Evolutionary conservation across 345 rosid species (phyloP), one percentile per base, ranked within the genome.

Genomic region (Pseudoturritis turrita): DNA sequence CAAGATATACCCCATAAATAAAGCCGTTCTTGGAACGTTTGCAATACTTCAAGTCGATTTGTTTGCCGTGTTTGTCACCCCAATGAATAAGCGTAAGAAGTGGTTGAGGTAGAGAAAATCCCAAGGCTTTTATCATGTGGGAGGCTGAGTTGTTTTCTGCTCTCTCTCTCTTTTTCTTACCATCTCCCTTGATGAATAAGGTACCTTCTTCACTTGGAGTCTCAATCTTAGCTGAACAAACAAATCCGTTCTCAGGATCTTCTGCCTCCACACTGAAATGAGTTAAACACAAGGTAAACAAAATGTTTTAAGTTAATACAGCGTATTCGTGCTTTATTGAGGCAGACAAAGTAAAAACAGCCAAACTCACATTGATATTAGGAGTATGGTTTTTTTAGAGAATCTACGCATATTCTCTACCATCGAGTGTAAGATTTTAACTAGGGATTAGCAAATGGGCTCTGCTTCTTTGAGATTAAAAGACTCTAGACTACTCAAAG

Each of bases 141-240:
- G 78, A 82, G 57, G 89, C 87, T 6, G 91, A 86, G 37, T 88
- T 85, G 61, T 70, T 83, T 62, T 89, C 84, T 22, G 91, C 87
- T 5, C 80, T 77, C 64, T 70, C 83, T 4, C 77, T 73, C 68
- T 79, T 75, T 1, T 70, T 46, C 63, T 66, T 82, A 37, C 68
- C 77, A 3, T 84, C 87, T 69, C 87, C 91, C n/a, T 0, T 43
- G 57, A 79, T 83, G 19, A 8, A 47, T 10, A 81, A 53, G 19
- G 68, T 62, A 15, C 85, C 84, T 36, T 82, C 64, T 6, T 11
- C 40, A 10, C 76, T 79, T 26, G 77, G 70, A 45, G 83, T 76
- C 67, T 77, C 59, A 54, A 85, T 76, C 56, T 74, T 65, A 58
- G 82, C 96, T 9, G 93, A 68, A 54, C 80, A 81, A 1, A 73